Conservation (phyloP, 768 basidiomycete genomes). For the Nidularia sp. region DNA sequence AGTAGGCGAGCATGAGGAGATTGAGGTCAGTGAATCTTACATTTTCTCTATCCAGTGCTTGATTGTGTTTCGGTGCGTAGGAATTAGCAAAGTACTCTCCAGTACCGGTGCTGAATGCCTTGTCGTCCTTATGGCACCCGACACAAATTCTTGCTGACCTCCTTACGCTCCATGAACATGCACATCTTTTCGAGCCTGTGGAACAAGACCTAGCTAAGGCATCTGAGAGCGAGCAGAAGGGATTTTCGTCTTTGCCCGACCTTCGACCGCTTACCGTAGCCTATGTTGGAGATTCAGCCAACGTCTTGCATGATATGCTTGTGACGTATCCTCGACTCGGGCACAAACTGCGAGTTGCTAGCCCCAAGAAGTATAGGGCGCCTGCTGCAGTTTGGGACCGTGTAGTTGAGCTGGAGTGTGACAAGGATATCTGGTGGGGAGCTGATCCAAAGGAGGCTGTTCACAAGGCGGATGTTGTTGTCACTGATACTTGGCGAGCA, state of each 20-base stretch:
- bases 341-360: slow-evolving; percentile 80
- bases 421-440: slow-evolving; percentile 70
- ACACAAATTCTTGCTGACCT: slow-evolving; percentile 94
- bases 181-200: slow-evolving; percentile 43
- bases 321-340: slow-evolving; percentile 92
- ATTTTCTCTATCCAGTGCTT: too few species aligned
- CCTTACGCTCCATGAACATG: slow-evolving; percentile 81
- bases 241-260: slow-evolving; percentile 27
- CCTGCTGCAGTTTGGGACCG: slow-evolving; percentile 77
- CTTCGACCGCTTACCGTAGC: slow-evolving; percentile 84
- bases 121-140: slow-evolving; percentile 95
- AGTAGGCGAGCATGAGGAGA: slow-evolving; percentile 88
- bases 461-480: slow-evolving; percentile 85
- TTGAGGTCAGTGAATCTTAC: slow-evolving; percentile 59
- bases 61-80: slow-evolving; percentile 30
- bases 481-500: slow-evolving; percentile 92
- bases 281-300: slow-evolving; percentile 92
- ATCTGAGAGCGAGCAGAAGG: slow-evolving; percentile 10
- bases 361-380: slow-evolving; percentile 70
- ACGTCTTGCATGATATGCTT: slow-evolving; percentile 96
- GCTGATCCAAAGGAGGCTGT: slow-evolving; percentile 84
- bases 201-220: slow-evolving; percentile 8
- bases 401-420: slow-evolving; percentile 71
- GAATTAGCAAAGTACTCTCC: slow-evolving; percentile 87
- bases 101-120: slow-evolving; percentile 94